A percentile compares a stretch with the other conserved stretches of the same genome.
Conservation (phyloP, 2,329 filamentous ascomycete species). For the Rugonectria rugulosa region DNA sequence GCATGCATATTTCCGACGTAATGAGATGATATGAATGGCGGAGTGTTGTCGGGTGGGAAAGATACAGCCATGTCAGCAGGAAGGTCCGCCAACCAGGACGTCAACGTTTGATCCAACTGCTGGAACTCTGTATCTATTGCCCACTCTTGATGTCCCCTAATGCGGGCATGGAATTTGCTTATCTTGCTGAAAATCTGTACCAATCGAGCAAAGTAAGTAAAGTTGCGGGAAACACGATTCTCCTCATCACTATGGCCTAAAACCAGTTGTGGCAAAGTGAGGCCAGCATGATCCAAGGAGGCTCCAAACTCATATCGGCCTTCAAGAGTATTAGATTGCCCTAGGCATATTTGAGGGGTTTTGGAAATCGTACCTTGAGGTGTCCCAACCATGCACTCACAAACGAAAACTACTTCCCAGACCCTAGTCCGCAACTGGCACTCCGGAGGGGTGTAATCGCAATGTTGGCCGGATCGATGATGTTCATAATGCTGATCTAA, state of each 20-base stretch:
- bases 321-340: no score
- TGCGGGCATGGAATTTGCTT: conserved; percentile 75
- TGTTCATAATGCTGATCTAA: conserved; percentile 85
- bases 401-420: conserved; percentile 87
- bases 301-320: conserved; percentile 82
- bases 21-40: conserved; percentile 85
- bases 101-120: conserved; percentile 78
- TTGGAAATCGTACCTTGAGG: conserved; percentile 77
- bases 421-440: conserved; percentile 86
- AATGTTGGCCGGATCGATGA: conserved; percentile 76
- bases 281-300: conserved; percentile 77
- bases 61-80: conserved; percentile 80
- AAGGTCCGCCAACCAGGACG: conserved; percentile 77
- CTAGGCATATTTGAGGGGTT: no score
- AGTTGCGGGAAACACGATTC: conserved; percentile 81
- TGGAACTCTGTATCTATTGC: conserved; percentile 84
- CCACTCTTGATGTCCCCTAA: conserved; percentile 85
- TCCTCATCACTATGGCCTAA: conserved; percentile 77
- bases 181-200: conserved; percentile 81
- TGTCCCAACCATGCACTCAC: conserved; percentile 91
- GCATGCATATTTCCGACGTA: conserved; percentile 90
- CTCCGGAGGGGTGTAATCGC: conserved; percentile 73
- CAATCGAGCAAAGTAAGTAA: conserved; percentile 79
- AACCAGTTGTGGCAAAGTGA: conserved; percentile 68
- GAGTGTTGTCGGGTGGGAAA: conserved; percentile 79